Base-by-base conservation (phyloP, 1,284 basidiomycete genomes). In the Malassezia furfur region DNA sequence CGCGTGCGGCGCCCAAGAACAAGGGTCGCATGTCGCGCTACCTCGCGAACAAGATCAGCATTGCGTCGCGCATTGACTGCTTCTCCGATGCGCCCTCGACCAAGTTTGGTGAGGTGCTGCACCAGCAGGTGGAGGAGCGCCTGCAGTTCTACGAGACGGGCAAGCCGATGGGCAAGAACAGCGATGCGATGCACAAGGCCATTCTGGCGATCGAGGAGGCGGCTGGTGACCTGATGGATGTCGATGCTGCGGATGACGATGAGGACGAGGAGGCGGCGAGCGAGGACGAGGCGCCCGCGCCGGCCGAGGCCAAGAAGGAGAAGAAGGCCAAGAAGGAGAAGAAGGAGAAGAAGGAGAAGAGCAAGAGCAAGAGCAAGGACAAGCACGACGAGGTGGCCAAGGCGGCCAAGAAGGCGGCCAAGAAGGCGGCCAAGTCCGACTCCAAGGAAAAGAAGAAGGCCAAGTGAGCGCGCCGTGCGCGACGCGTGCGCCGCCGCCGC, bases 11-110 rank as follows among this genome's bases (percentile, higher is more conserved):
- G 15, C 82, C 90, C 53, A 94, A 94, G 78, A 85, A 91, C 81
- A 99, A 98, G 81, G 93, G 93, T 35, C 85, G 94, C 59, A 96
- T 96, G 76, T 68, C 68, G 47, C 60, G 69, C 11, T 70, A 70
- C 65, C 81, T 99, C 34, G 94, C 93, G 48, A 98, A 98, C 82
- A 99, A 99, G 79, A 94, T 91, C 76, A 93, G 90, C 54, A 98
- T 99, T 71, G 94, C 94, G 7, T 87, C 88, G 45, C 81, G 94
- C 59, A 98, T 98, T 78, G 94, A 99, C 78, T 96, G 94, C 78
- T 98, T 91, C 77, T 82, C 86, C 5, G 88, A 88, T 15, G 61
- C 59, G 48, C 93, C 93, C 0, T 89, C 89, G 10, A 78, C 87
- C 54, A 91, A 93, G 75, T 96, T 93, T 68, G 94, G 94, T 55